Evolutionary conservation across 768 basidiomycete species (phyloP), one percentile per base, ranked within the genome.

Genomic region (Antrodiella citrinella): DNA sequence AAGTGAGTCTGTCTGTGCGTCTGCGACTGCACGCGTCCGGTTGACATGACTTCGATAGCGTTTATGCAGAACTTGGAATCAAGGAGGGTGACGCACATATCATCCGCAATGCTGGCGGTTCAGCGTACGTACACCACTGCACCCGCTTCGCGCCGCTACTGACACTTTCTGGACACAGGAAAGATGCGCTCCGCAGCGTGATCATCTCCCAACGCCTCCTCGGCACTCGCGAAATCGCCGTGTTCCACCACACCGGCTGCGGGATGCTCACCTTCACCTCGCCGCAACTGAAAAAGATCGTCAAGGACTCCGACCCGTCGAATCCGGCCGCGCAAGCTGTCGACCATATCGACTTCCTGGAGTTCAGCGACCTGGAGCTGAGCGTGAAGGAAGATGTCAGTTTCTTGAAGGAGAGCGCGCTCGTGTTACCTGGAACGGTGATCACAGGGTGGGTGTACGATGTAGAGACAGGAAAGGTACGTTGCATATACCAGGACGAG

Each of bases 121-220:
- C 67, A 52, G 81, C 76, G 82, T 82, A 64, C 24, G 79, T 72
- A 19, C 25, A 7, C 12, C 38, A 19, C 30, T 19, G 35, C 48
- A 12, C 23, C 25, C 26, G 18, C 35, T 1, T 40, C 40, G 21
- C 24, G 18, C 44, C 23, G 21, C 42, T 47, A 45, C 30, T 42
- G 24, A 25, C 13, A 44, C 13, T 18, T 23, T 3, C 21, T 7
- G 15, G 15, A 7, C 10, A 43, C 54, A 83, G 83, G 35, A 72
- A 74, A 54, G 86, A 87, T 22, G 78, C 83, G 1, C 56, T 88
- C 7, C 74, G 84, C 18, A 78, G 75, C 60, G 69, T 88, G 57
- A 69, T 88, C 46, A 77, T 87, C 59, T 86, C 84, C 24, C 84
- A 88, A 59, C 80, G 82, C 38, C 74, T 86, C 13, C 73, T 86